phyloP scores from a whole-genome alignment of 78 protist species.

The Dictyostelium capitatum region DNA sequence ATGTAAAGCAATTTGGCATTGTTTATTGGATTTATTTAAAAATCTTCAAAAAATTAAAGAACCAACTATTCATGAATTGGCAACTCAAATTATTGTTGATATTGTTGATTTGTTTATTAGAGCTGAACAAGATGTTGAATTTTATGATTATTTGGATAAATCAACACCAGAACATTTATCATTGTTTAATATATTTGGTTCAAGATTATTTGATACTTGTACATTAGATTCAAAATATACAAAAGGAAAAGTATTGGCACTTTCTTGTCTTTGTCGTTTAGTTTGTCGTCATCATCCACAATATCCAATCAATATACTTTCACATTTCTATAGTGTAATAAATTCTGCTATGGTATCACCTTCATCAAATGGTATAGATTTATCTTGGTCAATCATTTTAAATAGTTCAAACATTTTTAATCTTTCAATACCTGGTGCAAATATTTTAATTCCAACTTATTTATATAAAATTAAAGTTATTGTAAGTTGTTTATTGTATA shows the following conservation, averaged over 20 bases:
- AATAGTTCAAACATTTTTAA: slow-evolving; percentile 47
- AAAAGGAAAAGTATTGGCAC: slow-evolving; percentile 66
- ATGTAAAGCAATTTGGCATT: slow-evolving; percentile 39
- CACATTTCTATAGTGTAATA: slow-evolving; percentile 55
- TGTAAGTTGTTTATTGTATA: slow-evolving; percentile 22
- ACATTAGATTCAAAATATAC: slow-evolving; percentile 36
- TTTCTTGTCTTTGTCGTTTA: slow-evolving; percentile 61
- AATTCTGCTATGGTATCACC: slow-evolving; percentile 24
- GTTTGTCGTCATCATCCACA: slow-evolving; percentile 75
- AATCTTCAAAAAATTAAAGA: slow-evolving; percentile 47
- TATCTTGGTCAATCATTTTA: slow-evolving; percentile 34
- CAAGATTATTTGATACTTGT: slow-evolving; percentile 42
- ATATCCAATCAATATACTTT: slow-evolving; percentile 41
- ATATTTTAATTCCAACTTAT: slow-evolving; percentile 50
- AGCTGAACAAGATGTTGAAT: slow-evolving; percentile 49
- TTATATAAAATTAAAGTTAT: slow-evolving; percentile 57
- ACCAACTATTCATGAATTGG: slow-evolving; percentile 50
- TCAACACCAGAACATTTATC: slow-evolving; percentile 20
- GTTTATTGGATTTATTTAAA: slow-evolving; percentile 29
- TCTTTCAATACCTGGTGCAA: slow-evolving; percentile 66
- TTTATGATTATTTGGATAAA: slow-evolving; percentile 17
- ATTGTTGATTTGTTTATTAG: slow-evolving; percentile 40
- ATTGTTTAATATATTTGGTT: slow-evolving; percentile 57
- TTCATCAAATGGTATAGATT: slow-evolving; percentile 21
- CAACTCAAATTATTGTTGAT: slow-evolving; percentile 48